Evolutionary conservation across 2,329 filamentous ascomycete species (phyloP).

Genomic region (Ophiostoma ulmi): DNA sequence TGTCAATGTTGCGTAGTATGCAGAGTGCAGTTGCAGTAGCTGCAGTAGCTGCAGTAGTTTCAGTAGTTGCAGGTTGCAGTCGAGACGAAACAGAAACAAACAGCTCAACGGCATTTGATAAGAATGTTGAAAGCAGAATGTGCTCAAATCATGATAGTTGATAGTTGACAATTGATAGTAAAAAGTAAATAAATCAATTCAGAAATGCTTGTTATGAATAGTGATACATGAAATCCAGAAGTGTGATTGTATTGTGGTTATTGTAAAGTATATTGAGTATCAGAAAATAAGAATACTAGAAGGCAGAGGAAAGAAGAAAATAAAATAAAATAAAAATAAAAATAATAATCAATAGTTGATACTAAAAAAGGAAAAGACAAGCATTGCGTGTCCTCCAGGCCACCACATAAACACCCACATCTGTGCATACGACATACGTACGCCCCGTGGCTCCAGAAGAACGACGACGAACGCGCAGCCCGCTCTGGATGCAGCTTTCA

Average conservation of each 20-base stretch:
- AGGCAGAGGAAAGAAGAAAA: neutral
- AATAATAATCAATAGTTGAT: neutral
- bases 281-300: too few species aligned
- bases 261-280: too few species aligned
- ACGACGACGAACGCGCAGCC: neutral
- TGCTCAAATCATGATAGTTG: too few species aligned
- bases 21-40: neutral
- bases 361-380: neutral
- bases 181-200: too few species aligned
- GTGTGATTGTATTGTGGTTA: too few species aligned
- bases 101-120: slow-evolving; percentile 1
- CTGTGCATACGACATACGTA: slow-evolving; percentile 2
- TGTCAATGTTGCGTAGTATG: neutral
- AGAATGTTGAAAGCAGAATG: too few species aligned
- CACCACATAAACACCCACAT: neutral
- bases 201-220: too few species aligned
- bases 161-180: too few species aligned
- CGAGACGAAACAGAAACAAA: slow-evolving; percentile 12
- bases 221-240: too few species aligned
- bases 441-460: neutral
- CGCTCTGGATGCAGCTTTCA: too few species aligned
- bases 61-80: neutral
- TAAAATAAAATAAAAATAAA: neutral
- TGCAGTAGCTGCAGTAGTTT: too few species aligned
- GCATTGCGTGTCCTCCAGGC: slow-evolving; percentile 6